These are phyloP conservation scores for Pseudogymnoascus sp. DNA, from an alignment of 2,329 filamentous ascomycete species.

Conservation along the genomic window DNA sequence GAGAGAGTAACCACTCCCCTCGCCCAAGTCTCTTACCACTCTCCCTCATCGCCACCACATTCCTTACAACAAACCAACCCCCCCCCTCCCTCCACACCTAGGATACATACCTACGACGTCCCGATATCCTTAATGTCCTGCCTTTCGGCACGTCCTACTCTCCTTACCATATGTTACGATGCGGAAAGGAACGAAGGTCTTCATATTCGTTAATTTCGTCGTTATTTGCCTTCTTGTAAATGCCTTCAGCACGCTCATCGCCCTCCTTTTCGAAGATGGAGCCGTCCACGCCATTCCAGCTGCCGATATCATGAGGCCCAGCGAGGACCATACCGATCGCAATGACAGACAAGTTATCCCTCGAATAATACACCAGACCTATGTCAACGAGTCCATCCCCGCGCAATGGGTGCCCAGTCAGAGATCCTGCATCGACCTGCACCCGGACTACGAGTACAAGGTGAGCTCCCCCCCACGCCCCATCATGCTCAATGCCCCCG, in stretches of 20 bases:
- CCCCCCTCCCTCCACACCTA: neutral
- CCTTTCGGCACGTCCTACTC: neutral
- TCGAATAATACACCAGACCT: slow-evolving; percentile 72
- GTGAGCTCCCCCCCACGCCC: slow-evolving; percentile 31
- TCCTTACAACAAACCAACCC: neutral
- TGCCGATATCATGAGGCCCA: slow-evolving; percentile 57
- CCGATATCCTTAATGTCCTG: slow-evolving; percentile 3
- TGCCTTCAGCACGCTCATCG: slow-evolving; percentile 62
- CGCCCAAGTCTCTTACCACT: neutral
- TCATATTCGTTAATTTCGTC: slow-evolving; percentile 49
- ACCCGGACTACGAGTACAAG: slow-evolving; percentile 67
- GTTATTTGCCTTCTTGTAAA: slow-evolving; percentile 58
- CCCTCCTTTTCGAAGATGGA: slow-evolving; percentile 61
- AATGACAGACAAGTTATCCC: slow-evolving; percentile 54
- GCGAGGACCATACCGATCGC: slow-evolving; percentile 50
- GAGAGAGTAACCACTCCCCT: neutral
- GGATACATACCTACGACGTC: neutral
- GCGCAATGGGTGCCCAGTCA: slow-evolving; percentile 58
- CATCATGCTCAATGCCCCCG: neutral
- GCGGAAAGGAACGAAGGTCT: slow-evolving; percentile 27
- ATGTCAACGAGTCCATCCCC: slow-evolving; percentile 62
- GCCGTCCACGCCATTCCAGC: slow-evolving; percentile 57
- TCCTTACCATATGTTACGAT: slow-evolving; percentile 18
- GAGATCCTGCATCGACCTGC: slow-evolving; percentile 57
- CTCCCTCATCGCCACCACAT: neutral